Percentiles rank a stretch among this genome's conserved stretches.
These are phyloP conservation scores for Penicillium psychrosexuale DNA, from an alignment of 2,329 filamentous ascomycete genomes.

Conservation along the genomic window DNA sequence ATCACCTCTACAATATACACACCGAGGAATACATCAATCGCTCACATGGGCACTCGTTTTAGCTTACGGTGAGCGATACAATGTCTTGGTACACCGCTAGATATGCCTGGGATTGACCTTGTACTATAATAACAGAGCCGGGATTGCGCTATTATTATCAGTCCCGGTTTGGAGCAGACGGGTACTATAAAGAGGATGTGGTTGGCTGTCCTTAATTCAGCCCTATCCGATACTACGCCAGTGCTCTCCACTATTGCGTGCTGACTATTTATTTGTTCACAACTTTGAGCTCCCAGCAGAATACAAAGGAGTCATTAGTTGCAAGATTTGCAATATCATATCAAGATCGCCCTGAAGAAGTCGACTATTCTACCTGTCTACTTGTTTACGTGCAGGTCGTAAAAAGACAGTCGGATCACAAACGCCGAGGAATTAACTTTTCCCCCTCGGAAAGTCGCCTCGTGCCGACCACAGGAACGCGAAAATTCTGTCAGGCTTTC, in stretches of 20 bases:
- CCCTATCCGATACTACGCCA: slow-evolving; percentile 1
- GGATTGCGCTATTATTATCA: too few relatives aligned
- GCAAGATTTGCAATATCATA: neutral
- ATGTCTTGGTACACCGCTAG: too few relatives aligned
- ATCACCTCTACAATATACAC: too few relatives aligned
- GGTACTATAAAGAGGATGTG: neutral
- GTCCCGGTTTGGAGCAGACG: neutral
- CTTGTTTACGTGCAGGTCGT: neutral
- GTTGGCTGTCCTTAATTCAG: slow-evolving; percentile 6
- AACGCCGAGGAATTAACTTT: neutral
- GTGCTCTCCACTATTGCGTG: slow-evolving; percentile 5
- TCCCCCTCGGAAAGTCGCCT: slow-evolving; percentile 4
- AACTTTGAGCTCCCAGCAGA: neutral
- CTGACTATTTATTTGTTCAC: neutral
- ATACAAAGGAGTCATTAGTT: neutral
- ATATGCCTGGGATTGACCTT: too few relatives aligned
- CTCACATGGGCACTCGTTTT: too few relatives aligned
- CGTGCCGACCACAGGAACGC: slow-evolving; percentile 1
- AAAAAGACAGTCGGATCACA: neutral
- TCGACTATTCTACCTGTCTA: neutral
- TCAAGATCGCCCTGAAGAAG: neutral
- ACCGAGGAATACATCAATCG: too few relatives aligned
- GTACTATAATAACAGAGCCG: too few relatives aligned
- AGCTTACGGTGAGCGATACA: too few relatives aligned
- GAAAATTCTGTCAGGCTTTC: neutral